Conservation (phyloP, 2,329 filamentous ascomycete species). For the Aspergillus udagawae region DNA sequence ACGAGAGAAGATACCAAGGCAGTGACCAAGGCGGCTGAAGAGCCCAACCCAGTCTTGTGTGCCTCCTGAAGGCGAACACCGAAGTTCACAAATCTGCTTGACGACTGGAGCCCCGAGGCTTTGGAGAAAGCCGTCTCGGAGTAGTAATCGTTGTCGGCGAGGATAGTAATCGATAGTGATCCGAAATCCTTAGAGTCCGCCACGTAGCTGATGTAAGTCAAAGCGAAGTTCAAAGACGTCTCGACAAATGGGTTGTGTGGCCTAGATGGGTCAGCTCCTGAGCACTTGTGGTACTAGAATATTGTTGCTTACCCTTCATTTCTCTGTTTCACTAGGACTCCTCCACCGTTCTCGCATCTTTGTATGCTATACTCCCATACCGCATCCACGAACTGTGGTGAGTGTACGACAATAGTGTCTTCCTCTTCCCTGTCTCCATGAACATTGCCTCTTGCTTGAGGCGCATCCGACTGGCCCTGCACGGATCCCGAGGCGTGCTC, state of each 20-base stretch:
- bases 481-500: conserved; percentile 14
- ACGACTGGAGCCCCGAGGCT: conserved; percentile 23
- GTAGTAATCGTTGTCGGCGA: conserved; percentile 97
- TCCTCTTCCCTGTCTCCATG: conserved; percentile 58
- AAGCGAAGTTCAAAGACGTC: conserved; percentile 79
- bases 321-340: conserved; percentile 71
- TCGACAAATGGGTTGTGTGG: conserved; percentile 83
- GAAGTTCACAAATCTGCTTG: conserved; percentile 68
- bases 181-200: conserved; percentile 54
- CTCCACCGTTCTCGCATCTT: conserved; percentile 66
- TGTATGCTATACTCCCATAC: conserved; percentile 84
- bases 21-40: conserved; percentile 89
- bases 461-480: conserved; percentile 7
- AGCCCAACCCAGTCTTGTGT: conserved; percentile 94
- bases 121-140: conserved; percentile 58
- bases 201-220: conserved; percentile 67
- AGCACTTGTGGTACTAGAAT: background rate
- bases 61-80: conserved; percentile 69
- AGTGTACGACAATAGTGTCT: conserved; percentile 76
- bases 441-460: conserved; percentile 5
- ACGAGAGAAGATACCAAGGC: conserved; percentile 60
- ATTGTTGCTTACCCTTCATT: conserved; percentile 30
- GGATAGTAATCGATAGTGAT: conserved; percentile 73
- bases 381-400: conserved; percentile 84
- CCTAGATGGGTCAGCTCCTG: conserved; percentile 30